Evolutionary conservation across 495 filamentous ascomycete genomes (phyloP).

Genomic region (Rhypophila decipiens): DNA sequence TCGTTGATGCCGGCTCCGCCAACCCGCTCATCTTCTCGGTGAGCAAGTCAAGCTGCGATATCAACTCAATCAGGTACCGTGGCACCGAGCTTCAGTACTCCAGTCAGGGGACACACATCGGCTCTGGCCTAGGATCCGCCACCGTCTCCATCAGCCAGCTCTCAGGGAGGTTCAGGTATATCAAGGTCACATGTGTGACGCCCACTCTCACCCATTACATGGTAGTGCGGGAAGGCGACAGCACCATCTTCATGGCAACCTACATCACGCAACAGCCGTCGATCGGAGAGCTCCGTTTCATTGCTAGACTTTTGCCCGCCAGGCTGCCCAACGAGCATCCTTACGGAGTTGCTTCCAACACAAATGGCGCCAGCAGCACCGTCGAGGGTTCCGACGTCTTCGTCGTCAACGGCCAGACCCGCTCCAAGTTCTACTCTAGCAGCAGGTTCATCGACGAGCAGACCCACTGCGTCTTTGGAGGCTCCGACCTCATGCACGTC

Average conservation of each 20-base stretch:
- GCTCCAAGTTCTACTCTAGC: slow-evolving; percentile 64
- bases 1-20: slow-evolving; percentile 48
- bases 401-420: slow-evolving; percentile 53
- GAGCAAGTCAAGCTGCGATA: slow-evolving; percentile 51
- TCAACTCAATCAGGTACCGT: slow-evolving; percentile 55
- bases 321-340: slow-evolving; percentile 51
- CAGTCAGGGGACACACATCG: slow-evolving; percentile 48
- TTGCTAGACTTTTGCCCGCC: slow-evolving; percentile 52
- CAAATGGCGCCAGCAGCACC: slow-evolving; percentile 37
- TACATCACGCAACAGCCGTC: slow-evolving; percentile 54
- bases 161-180: slow-evolving; percentile 35
- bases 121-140: slow-evolving; percentile 54
- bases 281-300: slow-evolving; percentile 59
- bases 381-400: slow-evolving; percentile 62
- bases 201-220: slow-evolving; percentile 57
- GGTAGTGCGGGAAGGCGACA: slow-evolving; percentile 52
- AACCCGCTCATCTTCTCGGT: slow-evolving; percentile 54
- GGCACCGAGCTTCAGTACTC: slow-evolving; percentile 52
- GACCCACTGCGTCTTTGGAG: slow-evolving; percentile 51
- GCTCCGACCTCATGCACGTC: slow-evolving; percentile 37
- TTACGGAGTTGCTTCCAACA: slow-evolving; percentile 45
- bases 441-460: slow-evolving; percentile 62
- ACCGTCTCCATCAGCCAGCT: slow-evolving; percentile 48
- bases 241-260: slow-evolving; percentile 57
- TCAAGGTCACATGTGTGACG: slow-evolving; percentile 57